phyloP scores from a whole-genome alignment of 1,284 basidiomycete species.

The Ceratobasidium sp. region DNA sequence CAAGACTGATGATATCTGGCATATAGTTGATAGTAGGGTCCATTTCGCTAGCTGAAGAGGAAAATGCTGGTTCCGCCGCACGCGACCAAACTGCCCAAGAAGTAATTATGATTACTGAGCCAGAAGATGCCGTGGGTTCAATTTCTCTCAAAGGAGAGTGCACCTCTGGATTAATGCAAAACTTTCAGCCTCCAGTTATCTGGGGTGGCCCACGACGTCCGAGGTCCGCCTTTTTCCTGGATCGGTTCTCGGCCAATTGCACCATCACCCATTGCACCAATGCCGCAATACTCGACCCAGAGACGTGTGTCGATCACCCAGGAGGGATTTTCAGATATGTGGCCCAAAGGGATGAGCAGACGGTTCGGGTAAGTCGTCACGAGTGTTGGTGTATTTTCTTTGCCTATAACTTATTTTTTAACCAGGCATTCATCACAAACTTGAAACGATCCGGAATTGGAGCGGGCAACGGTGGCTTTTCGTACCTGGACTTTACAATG shows the following conservation, averaged over 20 bases:
- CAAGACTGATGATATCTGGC: neutral
- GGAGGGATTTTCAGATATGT: slow-evolving; percentile 82
- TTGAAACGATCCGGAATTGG: slow-evolving; percentile 32
- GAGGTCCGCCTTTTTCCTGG: slow-evolving; percentile 78
- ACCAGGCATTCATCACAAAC: slow-evolving; percentile 22
- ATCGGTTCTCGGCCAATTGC: slow-evolving; percentile 75
- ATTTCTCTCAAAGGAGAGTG: neutral
- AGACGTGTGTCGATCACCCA: slow-evolving; percentile 64
- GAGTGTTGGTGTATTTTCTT: neutral
- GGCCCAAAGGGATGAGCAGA: slow-evolving; percentile 67
- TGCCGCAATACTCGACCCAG: slow-evolving; percentile 71
- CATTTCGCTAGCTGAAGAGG: slow-evolving; percentile 23
- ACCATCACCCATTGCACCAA: slow-evolving; percentile 78
- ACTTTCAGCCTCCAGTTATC: slow-evolving; percentile 6
- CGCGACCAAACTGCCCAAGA: slow-evolving; percentile 40
- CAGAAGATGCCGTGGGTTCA: slow-evolving; percentile 8
- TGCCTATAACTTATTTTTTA: neutral
- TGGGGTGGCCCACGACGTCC: slow-evolving; percentile 63
- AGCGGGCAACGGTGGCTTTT: slow-evolving; percentile 20
- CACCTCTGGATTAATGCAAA: neutral
- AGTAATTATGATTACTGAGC: slow-evolving; percentile 19
- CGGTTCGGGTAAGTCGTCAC: slow-evolving; percentile 61
- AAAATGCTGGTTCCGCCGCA: slow-evolving; percentile 6
- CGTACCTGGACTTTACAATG: slow-evolving; percentile 23
- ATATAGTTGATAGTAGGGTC: slow-evolving; percentile 43